Conservation (phyloP, 2,329 filamentous ascomycete species). For the Aspergillus sp. region DNA sequence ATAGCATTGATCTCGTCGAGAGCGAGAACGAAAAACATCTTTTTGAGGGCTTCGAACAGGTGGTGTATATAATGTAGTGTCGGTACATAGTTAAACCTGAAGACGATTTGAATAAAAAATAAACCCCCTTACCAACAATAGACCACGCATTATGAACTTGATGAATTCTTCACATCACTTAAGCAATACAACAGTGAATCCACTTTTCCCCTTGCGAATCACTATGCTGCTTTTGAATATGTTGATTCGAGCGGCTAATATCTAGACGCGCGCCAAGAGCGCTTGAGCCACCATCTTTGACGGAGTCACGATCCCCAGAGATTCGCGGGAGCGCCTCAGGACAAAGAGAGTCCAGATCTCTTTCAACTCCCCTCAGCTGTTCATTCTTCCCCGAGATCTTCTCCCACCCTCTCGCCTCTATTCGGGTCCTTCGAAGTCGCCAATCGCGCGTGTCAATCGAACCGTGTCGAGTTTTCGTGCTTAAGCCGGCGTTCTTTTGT, state of each 20-base stretch:
- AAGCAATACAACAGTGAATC: not conserved
- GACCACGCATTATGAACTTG: not conserved
- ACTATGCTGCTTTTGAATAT: too few species aligned
- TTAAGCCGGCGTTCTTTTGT: not conserved
- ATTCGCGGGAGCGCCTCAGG: not conserved
- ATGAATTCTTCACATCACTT: not conserved
- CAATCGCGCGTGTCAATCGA: not conserved
- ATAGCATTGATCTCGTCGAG: not conserved
- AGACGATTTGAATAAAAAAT: not conserved
- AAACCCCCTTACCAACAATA: not conserved
- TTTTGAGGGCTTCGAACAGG: not conserved
- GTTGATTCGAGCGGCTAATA: not conserved
- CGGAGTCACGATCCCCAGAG: constrained; percentile 1
- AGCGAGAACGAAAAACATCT: not conserved
- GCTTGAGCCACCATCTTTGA: not conserved
- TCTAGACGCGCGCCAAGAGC: constrained; percentile 12
- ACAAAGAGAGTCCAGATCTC: not conserved
- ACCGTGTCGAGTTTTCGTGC: not conserved
- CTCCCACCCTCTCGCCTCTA: not conserved
- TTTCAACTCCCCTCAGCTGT: not conserved
- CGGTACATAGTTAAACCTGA: not conserved
- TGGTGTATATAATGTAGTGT: constrained; percentile 1
- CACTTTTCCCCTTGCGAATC: not conserved
- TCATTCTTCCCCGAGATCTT: not conserved
- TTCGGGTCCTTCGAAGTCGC: not conserved